Evolutionary conservation across 75 land plant genomes (phyloP).

Genomic region (Sequoiadendron giganteum): DNA sequence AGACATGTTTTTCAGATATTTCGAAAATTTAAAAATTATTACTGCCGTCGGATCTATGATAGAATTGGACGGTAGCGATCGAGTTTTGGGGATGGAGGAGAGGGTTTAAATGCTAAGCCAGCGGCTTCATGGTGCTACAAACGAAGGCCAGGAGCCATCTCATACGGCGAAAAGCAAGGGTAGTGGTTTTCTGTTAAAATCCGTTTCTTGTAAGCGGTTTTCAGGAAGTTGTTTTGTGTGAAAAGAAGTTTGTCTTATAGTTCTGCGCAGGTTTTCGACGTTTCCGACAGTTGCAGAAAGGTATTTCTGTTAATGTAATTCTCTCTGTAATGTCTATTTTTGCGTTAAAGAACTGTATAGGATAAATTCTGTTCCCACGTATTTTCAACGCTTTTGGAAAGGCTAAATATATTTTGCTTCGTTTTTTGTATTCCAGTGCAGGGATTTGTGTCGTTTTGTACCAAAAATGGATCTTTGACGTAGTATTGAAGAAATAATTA

Average conservation of each 20-base stretch:
- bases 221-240: not conserved
- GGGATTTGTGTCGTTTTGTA: too few relatives aligned
- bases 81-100: not conserved
- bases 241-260: not conserved
- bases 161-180: not conserved
- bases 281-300: not conserved
- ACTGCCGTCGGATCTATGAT: not conserved
- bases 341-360: too few relatives aligned
- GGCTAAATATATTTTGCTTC: too few relatives aligned
- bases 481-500: too few relatives aligned
- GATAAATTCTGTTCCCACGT: not conserved
- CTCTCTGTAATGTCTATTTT: too few relatives aligned
- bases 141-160: not conserved
- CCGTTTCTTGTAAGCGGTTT: not conserved
- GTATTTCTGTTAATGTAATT: not conserved
- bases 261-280: not conserved
- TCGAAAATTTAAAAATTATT: not conserved
- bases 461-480: too few relatives aligned
- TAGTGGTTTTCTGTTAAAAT: not conserved
- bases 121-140: not conserved
- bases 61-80: not conserved
- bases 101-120: not conserved
- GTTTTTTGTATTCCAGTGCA: too few relatives aligned
- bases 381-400: too few relatives aligned
- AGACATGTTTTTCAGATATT: not conserved